phyloP scores from a whole-genome alignment of 768 basidiomycete species.

The Pleurotus giganteus region DNA sequence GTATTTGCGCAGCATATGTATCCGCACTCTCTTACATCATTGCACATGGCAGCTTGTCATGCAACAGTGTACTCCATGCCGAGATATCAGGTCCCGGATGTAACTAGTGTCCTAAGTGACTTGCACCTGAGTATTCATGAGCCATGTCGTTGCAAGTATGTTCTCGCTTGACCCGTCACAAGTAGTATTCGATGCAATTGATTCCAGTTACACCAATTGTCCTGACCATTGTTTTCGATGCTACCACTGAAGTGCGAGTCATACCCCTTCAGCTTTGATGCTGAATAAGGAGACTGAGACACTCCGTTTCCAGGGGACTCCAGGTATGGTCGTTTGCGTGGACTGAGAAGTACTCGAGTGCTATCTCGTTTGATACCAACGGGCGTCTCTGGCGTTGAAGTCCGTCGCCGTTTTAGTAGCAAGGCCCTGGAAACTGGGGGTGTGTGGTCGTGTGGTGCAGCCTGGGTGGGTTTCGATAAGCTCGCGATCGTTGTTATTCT shows the following conservation, averaged over 20 bases:
- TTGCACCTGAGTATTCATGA: not conserved
- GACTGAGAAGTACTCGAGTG: not conserved
- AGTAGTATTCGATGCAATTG: not conserved
- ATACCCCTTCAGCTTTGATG: conserved; percentile 1
- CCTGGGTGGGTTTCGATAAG: not conserved
- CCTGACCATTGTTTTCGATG: not conserved
- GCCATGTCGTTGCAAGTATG: not conserved
- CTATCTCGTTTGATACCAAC: not conserved
- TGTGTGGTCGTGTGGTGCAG: not conserved
- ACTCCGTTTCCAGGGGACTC: not conserved
- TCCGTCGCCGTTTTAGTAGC: not conserved
- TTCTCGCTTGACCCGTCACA: conserved; percentile 1
- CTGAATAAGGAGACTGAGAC: not conserved
- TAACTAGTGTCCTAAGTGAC: no score
- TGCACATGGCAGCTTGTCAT: no score
- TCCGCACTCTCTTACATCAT: no score
- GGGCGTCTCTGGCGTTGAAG: not conserved
- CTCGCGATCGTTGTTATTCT: not conserved
- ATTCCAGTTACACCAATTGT: not conserved
- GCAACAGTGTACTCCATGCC: no score
- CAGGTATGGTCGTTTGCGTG: not conserved
- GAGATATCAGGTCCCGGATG: no score
- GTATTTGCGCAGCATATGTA: not conserved
- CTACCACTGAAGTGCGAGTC: not conserved
- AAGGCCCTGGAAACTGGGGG: no score